These are phyloP conservation scores for Ogataea salicorniae DNA, from an alignment of 805 yeast genomes.

Conservation along the genomic window DNA sequence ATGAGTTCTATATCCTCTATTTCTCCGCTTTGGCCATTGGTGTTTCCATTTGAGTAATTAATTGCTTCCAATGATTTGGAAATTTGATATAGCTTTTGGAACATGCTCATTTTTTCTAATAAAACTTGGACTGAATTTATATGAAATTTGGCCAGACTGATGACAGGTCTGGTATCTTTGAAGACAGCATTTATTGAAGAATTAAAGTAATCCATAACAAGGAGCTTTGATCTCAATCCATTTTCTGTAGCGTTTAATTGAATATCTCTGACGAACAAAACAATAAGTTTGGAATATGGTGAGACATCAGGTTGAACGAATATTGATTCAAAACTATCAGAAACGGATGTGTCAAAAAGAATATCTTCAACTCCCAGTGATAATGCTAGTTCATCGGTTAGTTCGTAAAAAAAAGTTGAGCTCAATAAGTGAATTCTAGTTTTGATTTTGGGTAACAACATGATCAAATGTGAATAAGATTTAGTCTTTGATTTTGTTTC, in stretches of 20 bases:
- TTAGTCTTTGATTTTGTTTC: not conserved
- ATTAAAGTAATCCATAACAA: constrained; percentile 16
- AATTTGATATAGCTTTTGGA: constrained; percentile 13
- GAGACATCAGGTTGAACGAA: constrained; percentile 10
- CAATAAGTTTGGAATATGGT: constrained; percentile 14
- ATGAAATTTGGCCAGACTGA: constrained; percentile 4
- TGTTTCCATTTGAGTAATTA: not conserved
- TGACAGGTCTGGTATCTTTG: constrained; percentile 1
- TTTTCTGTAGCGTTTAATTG: constrained; percentile 16
- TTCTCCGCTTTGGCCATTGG: not conserved
- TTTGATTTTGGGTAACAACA: constrained; percentile 19
- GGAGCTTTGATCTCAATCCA: constrained; percentile 4
- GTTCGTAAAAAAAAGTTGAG: constrained; percentile 9
- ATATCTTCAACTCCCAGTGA: constrained; percentile 21
- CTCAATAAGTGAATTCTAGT: constrained; percentile 22
- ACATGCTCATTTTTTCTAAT: constrained; percentile 7
- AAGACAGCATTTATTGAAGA: constrained; percentile 8
- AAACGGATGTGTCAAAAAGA: constrained; percentile 22
- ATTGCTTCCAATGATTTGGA: not conserved
- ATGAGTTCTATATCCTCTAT: not conserved
- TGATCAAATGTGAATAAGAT: constrained; percentile 2
- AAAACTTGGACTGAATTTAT: constrained; percentile 11
- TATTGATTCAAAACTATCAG: constrained; percentile 22
- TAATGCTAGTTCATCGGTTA: constrained; percentile 10
- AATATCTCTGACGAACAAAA: constrained; percentile 17